Conservation (phyloP, 441 rosid genomes). For the Jatropha multifida region DNA sequence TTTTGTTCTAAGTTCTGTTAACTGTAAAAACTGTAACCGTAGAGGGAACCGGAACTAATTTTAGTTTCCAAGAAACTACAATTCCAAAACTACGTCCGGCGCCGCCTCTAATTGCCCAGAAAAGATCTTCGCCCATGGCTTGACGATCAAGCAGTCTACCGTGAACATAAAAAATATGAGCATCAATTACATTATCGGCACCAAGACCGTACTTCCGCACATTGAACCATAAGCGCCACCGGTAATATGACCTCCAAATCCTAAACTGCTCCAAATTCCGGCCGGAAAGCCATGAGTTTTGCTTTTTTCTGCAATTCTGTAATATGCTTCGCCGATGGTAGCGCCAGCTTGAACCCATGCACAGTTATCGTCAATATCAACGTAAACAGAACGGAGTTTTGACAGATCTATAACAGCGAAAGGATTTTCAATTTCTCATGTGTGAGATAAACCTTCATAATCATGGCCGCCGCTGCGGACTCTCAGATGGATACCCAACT, state of each 20-base stretch:
- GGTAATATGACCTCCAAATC: constrained; percentile 72
- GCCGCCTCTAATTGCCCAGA: too few species aligned
- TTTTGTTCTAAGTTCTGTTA: constrained; percentile 14
- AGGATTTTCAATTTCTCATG: constrained; percentile 24
- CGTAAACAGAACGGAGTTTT: constrained; percentile 36
- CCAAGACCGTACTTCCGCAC: constrained; percentile 78
- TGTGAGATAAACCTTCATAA: too few species aligned
- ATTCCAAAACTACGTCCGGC: too few species aligned
- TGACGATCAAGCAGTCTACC: too few species aligned
- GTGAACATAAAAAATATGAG: too few species aligned
- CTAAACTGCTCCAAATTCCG: constrained; percentile 63
- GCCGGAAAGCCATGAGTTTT: constrained; percentile 60
- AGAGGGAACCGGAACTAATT: constrained; percentile 54
- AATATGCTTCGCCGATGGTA: constrained; percentile 63
- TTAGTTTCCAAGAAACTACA: constrained; percentile 9
- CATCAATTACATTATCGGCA: constrained; percentile 39
- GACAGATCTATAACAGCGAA: constrained; percentile 56
- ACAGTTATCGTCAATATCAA: constrained; percentile 16
- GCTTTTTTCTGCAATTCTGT: constrained; percentile 55
- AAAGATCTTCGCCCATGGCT: too few species aligned
- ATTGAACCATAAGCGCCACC: constrained; percentile 75
- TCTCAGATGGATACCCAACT: constrained; percentile 24
- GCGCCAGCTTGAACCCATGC: constrained; percentile 75
- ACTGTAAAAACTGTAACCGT: constrained; percentile 68
- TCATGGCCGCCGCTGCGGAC: too few species aligned